A percentile compares a stretch with the other conserved stretches of the same genome.
phyloP scores from a whole-genome alignment of 2,329 filamentous ascomycete genomes.

The Bipolaris oryzae region DNA sequence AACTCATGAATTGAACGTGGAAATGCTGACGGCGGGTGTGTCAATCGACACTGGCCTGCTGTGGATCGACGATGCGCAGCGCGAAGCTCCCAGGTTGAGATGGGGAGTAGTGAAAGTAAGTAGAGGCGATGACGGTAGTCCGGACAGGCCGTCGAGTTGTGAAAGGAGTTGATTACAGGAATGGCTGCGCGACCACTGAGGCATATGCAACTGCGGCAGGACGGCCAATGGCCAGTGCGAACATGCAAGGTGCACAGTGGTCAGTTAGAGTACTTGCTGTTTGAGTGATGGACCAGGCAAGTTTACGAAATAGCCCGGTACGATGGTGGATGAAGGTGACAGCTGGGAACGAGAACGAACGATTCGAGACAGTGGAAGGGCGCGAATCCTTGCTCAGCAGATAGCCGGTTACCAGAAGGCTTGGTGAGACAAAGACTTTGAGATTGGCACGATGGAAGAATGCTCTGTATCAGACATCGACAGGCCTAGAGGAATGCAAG shows the following conservation, averaged over 20 bases:
- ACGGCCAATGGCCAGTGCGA: constrained; percentile 24
- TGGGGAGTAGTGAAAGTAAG: background rate
- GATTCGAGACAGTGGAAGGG: constrained; percentile 26
- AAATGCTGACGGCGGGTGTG: constrained; percentile 41
- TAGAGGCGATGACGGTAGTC: constrained; percentile 1
- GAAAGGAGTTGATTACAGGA: constrained; percentile 2
- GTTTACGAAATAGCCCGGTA: constrained; percentile 14
- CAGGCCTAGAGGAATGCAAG: constrained; percentile 29
- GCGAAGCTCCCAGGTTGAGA: constrained; percentile 1
- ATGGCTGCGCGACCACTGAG: constrained; percentile 20
- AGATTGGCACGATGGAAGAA: constrained; percentile 10
- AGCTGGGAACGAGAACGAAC: constrained; percentile 24
- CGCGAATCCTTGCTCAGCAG: constrained; percentile 37
- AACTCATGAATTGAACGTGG: constrained; percentile 43
- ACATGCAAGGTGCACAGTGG: constrained; percentile 15
- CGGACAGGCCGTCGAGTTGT: constrained; percentile 9
- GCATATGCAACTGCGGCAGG: constrained; percentile 15
- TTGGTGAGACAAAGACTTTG: constrained; percentile 26
- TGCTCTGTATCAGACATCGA: constrained; percentile 31
- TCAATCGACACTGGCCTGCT: constrained; percentile 42
- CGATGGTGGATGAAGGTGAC: constrained; percentile 15
- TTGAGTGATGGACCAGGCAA: constrained; percentile 17
- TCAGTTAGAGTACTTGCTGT: constrained; percentile 7
- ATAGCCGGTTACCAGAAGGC: constrained; percentile 21
- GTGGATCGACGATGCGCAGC: constrained; percentile 1